Evolutionary conservation across 164 flowering plant genomes (phyloP).

Genomic region (Berberis vulgaris): DNA sequence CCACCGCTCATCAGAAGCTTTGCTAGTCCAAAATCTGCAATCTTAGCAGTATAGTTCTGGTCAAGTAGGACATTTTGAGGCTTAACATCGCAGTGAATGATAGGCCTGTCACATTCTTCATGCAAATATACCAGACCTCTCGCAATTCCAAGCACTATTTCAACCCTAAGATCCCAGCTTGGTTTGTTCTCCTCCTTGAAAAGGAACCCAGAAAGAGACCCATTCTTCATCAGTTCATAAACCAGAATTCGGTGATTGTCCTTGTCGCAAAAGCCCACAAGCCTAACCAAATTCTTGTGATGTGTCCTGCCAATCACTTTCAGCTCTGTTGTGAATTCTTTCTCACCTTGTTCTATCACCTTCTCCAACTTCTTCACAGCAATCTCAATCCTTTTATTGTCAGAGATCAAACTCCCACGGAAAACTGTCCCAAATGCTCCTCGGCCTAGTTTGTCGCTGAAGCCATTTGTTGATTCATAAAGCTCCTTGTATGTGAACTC

Average conservation of each 20-base stretch:
- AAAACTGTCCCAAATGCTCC: slow-evolving; percentile 18
- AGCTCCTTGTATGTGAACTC: slow-evolving; percentile 13
- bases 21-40: slow-evolving; percentile 23
- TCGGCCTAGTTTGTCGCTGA: slow-evolving; percentile 17
- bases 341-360: slow-evolving; percentile 10
- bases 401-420: slow-evolving; percentile 8
- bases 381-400: slow-evolving; percentile 3
- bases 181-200: slow-evolving; percentile 9
- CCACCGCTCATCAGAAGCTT: slow-evolving; percentile 17
- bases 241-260: slow-evolving; percentile 16
- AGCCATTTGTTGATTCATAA: slow-evolving; percentile 13
- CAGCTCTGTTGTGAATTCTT: slow-evolving; percentile 18
- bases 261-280: slow-evolving; percentile 16
- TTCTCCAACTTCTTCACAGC: slow-evolving; percentile 12
- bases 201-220: slow-evolving; percentile 16
- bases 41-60: slow-evolving; percentile 6
- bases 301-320: slow-evolving; percentile 16
- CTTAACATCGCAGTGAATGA: slow-evolving; percentile 25
- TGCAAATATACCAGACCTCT: slow-evolving; percentile 20
- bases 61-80: slow-evolving; percentile 24
- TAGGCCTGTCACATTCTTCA: slow-evolving; percentile 23
- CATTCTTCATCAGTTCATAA: slow-evolving; percentile 22
- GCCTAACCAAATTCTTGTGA: slow-evolving; percentile 18
- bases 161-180: slow-evolving; percentile 15
- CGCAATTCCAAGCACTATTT: slow-evolving; percentile 16